A percentile compares a stretch with the other conserved stretches of the same genome.
These are phyloP conservation scores for Avena atlantica DNA, from an alignment of 176 grass and related monocot species.

Conservation along the genomic window DNA sequence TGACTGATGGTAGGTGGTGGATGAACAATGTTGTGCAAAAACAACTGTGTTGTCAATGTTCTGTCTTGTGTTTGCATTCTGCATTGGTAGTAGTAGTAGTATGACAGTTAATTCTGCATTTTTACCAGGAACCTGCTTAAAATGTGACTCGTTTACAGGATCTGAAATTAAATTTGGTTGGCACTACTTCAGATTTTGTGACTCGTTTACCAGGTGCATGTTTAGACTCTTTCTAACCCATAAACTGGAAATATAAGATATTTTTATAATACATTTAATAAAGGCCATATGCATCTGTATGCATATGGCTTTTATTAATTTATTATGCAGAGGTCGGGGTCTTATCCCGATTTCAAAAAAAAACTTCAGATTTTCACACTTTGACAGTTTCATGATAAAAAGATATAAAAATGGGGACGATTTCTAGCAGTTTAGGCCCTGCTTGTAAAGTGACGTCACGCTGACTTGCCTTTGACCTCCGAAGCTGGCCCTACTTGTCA, in stretches of 20 bases:
- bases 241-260: too few species aligned
- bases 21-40: constrained; percentile 33
- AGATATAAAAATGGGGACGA: background rate
- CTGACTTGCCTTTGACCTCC: background rate
- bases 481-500: background rate
- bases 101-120: background rate
- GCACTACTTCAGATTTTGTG: background rate
- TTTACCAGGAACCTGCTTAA: background rate
- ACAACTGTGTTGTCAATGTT: constrained; percentile 13
- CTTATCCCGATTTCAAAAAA: too few species aligned
- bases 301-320: too few species aligned
- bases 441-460: background rate
- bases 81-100: background rate
- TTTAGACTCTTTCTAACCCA: too few species aligned
- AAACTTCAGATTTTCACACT: too few species aligned
- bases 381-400: background rate
- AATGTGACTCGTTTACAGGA: background rate
- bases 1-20: constrained; percentile 33
- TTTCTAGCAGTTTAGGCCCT: background rate
- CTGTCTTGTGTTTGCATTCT: background rate
- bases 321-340: too few species aligned
- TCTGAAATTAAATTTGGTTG: background rate
- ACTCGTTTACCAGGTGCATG: too few species aligned
- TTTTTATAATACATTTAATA: too few species aligned
- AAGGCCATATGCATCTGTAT: too few species aligned